phyloP scores from a whole-genome alignment of 495 filamentous ascomycete genomes.

The Xylaria telfairii region DNA sequence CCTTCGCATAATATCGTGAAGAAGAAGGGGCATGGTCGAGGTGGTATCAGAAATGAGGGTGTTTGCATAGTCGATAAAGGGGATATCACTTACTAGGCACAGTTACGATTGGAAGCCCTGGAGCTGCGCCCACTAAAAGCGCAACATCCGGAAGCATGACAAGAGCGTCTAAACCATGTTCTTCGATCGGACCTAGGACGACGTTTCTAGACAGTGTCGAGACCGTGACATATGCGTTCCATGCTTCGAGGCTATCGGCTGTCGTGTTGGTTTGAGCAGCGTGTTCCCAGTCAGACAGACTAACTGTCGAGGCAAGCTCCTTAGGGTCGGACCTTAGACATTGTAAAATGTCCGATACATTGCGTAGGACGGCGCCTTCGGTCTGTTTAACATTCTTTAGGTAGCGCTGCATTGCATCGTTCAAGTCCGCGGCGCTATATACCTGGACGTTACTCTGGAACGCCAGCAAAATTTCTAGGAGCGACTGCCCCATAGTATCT shows the following conservation, averaged over 20 bases:
- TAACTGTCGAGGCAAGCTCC: slow-evolving; percentile 6
- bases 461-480: background rate
- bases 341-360: slow-evolving; percentile 8
- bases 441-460: background rate
- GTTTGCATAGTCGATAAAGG: background rate
- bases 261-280: background rate
- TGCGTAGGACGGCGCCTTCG: background rate
- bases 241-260: slow-evolving; percentile 9
- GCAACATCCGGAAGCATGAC: slow-evolving; percentile 44
- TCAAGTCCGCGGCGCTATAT: slow-evolving; percentile 5
- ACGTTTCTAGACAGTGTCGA: background rate
- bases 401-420: slow-evolving; percentile 1
- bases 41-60: background rate
- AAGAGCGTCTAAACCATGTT: slow-evolving; percentile 44
- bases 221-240: slow-evolving; percentile 7
- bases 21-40: background rate
- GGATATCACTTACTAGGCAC: slow-evolving; percentile 52
- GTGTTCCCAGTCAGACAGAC: slow-evolving; percentile 10
- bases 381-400: background rate
- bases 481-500: slow-evolving; percentile 1
- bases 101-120: slow-evolving; percentile 44
- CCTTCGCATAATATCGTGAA: background rate
- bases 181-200: slow-evolving; percentile 49
- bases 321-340: slow-evolving; percentile 7
- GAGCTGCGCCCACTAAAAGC: slow-evolving; percentile 34